Evolutionary conservation across 2,329 filamentous ascomycete species (phyloP).

Genomic region (Madurella fahalii): DNA sequence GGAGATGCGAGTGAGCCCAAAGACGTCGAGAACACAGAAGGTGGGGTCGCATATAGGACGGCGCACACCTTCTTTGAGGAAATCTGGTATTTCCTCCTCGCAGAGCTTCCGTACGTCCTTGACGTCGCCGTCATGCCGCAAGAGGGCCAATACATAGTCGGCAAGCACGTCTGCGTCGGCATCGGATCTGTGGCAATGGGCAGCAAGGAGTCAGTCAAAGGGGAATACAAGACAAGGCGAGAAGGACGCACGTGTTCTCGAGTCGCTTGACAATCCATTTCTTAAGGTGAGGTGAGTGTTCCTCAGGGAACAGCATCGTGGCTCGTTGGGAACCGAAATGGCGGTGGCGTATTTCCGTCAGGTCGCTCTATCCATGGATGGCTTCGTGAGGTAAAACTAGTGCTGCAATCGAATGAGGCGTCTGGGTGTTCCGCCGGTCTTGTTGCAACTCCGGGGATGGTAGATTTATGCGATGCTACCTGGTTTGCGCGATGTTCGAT

Average conservation of each 20-base stretch:
- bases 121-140: conserved; percentile 64
- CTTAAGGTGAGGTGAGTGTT: conserved; percentile 62
- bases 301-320: conserved; percentile 59
- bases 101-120: conserved; percentile 64
- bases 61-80: conserved; percentile 60
- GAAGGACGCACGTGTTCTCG: conserved; percentile 61
- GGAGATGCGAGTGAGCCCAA: background rate
- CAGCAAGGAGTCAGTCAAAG: background rate
- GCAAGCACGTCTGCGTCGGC: conserved; percentile 78
- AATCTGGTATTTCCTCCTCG: conserved; percentile 69
- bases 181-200: conserved; percentile 56
- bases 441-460: too few relatives aligned
- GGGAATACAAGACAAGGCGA: background rate
- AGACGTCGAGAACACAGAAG: background rate
- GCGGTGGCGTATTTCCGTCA: background rate
- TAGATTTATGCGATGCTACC: too few relatives aligned
- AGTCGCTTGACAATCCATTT: conserved; percentile 74
- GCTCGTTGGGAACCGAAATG: background rate
- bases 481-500: too few relatives aligned
- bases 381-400: background rate
- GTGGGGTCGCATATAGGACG: background rate
- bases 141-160: conserved; percentile 76
- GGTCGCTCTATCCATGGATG: background rate
- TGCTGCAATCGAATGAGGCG: too few relatives aligned
- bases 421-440: too few relatives aligned